These are phyloP conservation scores for Gremmenia infestans DNA, from an alignment of 2,329 filamentous ascomycete species.

Conservation along the genomic window DNA sequence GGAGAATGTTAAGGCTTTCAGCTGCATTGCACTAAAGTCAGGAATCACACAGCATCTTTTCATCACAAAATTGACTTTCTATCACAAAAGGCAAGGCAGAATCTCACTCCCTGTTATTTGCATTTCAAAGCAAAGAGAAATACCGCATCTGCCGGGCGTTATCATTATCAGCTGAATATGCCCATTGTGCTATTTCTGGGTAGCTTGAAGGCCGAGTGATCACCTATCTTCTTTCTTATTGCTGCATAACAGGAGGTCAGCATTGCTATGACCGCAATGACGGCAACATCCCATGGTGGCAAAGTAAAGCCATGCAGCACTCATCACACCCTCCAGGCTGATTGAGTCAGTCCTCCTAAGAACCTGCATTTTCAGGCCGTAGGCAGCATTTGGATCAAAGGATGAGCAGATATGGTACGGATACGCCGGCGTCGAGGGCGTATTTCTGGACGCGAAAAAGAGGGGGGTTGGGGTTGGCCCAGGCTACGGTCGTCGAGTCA, in stretches of 20 bases:
- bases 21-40: conserved; percentile 15
- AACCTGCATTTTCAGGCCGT: conserved; percentile 17
- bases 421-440: conserved; percentile 1
- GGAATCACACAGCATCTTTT: conserved; percentile 17
- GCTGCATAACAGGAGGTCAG: conserved; percentile 7
- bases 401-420: conserved; percentile 2
- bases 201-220: conserved; percentile 7
- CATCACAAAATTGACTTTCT: conserved; percentile 6
- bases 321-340: conserved; percentile 17
- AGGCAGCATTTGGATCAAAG: conserved; percentile 19
- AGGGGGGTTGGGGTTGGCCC: conserved; percentile 13
- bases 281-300: conserved; percentile 18
- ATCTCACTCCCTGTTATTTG: conserved; percentile 13
- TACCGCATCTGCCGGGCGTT: conserved; percentile 4
- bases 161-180: conserved; percentile 1
- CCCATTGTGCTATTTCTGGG: conserved; percentile 1
- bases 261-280: conserved; percentile 2
- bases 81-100: conserved; percentile 14
- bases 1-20: conserved; percentile 18
- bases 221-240: conserved; percentile 7
- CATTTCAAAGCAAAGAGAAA: conserved; percentile 3
- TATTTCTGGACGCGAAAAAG: conserved; percentile 5
- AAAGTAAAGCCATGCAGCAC: conserved; percentile 15
- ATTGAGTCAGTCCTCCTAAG: conserved; percentile 1
- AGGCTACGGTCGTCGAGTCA: conserved; percentile 5